Base-by-base conservation (phyloP, 257 asterid genomes). In the Solanum sparsipilum region DNA sequence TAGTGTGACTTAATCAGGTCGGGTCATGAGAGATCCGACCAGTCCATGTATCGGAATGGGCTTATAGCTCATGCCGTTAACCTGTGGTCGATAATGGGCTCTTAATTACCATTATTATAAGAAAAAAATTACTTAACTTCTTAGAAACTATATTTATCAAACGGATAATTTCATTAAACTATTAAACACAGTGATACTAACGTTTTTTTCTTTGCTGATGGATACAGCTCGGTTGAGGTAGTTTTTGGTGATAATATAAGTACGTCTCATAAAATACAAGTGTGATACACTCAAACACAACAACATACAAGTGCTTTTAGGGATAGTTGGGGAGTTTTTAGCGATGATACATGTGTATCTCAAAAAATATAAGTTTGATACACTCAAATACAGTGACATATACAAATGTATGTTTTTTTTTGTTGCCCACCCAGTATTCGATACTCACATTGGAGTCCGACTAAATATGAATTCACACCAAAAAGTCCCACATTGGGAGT, bases 381-480 rank as follows among this genome's bases (percentile, higher is more conserved):
- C 6, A 8, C 29, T 60, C 27, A 21, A 21, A 23, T 60, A 23
- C 13, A 10, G 4, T 4, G 16, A 7, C 6, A 4, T 63, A 4
- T 27, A n/a, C 7, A 23, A n/a, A 63, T 9, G 15, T 10, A 4
- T 11, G 1, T 41, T 41, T 35, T 41, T 11, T 41, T 41, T 41
- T 1, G 15, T 10, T 41, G 0, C 1, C 15, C 48, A 41, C 0
- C 15, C 48, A 0, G 0, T 41, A 41, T 41, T 0, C 48, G 1
- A 41, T 41, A 41, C 48, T 41, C 15, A 41, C 48, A 11, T 2
- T 2, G 48, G 5, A 11, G 5, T 41, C 48, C 15, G 5, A 41
- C 15, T 41, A 41, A 41, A 41, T 41, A 41, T 0, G 15, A 0
- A 41, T 41, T 41, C 48, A 5, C 48, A 0, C 1, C 15, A 0